These are phyloP conservation scores for Aspergillus japonicus DNA, from an alignment of 2,329 filamentous ascomycete genomes.

Conservation along the genomic window DNA sequence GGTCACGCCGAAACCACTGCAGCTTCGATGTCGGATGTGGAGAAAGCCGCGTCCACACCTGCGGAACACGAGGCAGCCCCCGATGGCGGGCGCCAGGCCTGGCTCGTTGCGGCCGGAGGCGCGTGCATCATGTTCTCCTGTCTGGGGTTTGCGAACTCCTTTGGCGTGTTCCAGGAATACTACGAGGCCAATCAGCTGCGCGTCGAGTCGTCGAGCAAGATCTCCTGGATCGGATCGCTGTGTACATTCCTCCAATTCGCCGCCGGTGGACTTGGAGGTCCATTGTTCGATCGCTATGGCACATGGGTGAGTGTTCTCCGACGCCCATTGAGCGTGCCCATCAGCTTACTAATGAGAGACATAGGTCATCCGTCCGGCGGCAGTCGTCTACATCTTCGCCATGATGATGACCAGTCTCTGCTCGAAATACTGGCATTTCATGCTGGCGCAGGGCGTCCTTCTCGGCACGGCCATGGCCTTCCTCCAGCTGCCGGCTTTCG, in stretches of 20 bases:
- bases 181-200: constrained; percentile 45
- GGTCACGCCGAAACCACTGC: not conserved
- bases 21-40: not conserved
- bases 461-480: constrained; percentile 37
- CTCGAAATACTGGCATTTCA: constrained; percentile 54
- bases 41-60: not conserved
- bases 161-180: constrained; percentile 50
- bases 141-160: constrained; percentile 47
- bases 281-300: constrained; percentile 26
- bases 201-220: constrained; percentile 38
- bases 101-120: constrained; percentile 28
- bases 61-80: constrained; percentile 31
- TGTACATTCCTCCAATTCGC: constrained; percentile 31
- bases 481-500: constrained; percentile 47
- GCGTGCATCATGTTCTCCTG: constrained; percentile 38
- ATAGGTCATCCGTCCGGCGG: constrained; percentile 18
- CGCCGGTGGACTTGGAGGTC: constrained; percentile 21
- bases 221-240: constrained; percentile 50
- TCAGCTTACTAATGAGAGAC: not conserved
- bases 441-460: constrained; percentile 34
- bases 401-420: constrained; percentile 64
- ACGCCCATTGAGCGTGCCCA: not conserved
- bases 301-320: constrained; percentile 23
- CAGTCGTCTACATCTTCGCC: constrained; percentile 50
- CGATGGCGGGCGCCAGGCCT: constrained; percentile 26